Base-by-base conservation (phyloP, 2,329 filamentous ascomycete species). In the Beauveria rudraprayagi region DNA sequence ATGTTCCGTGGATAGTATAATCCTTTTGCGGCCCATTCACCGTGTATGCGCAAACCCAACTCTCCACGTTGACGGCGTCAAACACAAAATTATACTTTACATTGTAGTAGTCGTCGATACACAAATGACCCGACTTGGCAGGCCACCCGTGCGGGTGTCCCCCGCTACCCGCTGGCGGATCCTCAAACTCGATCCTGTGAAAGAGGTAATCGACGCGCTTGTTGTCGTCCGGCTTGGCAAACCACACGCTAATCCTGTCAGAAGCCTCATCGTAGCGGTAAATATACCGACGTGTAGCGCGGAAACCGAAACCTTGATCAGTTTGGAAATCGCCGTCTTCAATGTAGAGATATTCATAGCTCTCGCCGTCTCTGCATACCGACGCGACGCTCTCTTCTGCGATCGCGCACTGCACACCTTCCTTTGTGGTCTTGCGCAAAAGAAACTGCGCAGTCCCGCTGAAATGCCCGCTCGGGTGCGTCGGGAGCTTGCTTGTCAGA, bases 21-120 rank as follows among this genome's bases (percentile, higher is more conserved):
- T 91, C 85, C 73, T 92, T 92, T 70, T 84, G 84, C 2, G 88
- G 89, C 0, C 89, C 89, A 28, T 81, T 83, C 1, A 91, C 89
- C 1, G 77, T 79, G 66, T 91, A 90, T 57, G 76, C 80, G 50
- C 89, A 76, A 34, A 72, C 79, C 83, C 87, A 90, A 28, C 77
- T 72, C 57, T 70, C 70, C 65, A 91, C 66, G 48, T 81, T 81
- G 1, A 86, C 76, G 14, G 82, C 83, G 53, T 77, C 70, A 66
- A 86, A 88, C 9, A 71, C 72, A 71, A 92, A 92, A 63, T 84
- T 80, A 70, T 91, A 91, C 50, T 78, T 76, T 46, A 89, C 86
- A 61, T 88, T 79, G 68, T 92, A 92, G 65, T 84, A 84, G 67
- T 92, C 89, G 28, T 88, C 80, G 24, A 85, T 80, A 69, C 89